Evolutionary conservation across 768 basidiomycete species (phyloP).

Genomic region (Mrakia gelida): DNA sequence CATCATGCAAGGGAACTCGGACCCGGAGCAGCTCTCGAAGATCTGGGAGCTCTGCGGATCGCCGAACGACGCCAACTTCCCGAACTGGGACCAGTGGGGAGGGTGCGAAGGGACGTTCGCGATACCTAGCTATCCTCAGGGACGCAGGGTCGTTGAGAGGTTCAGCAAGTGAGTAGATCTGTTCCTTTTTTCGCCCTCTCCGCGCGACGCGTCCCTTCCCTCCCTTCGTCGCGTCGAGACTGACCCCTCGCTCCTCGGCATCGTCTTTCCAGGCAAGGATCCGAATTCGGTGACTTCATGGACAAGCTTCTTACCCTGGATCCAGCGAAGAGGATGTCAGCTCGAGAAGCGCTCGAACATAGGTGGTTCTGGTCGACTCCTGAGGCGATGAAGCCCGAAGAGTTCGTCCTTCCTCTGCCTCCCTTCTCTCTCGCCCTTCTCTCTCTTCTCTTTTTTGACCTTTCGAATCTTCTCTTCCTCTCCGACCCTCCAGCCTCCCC

Average conservation of each 20-base stretch:
- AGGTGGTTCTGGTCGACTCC: conserved; percentile 94
- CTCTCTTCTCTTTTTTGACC: neutral
- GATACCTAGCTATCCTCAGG: neutral
- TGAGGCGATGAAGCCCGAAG: conserved; percentile 51
- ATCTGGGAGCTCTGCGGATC: conserved; percentile 89
- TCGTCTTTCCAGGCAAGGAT: conserved; percentile 54
- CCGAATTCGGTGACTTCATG: conserved; percentile 72
- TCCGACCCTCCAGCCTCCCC: conserved; percentile 2
- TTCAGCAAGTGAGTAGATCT: conserved; percentile 34
- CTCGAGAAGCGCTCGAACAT: conserved; percentile 79
- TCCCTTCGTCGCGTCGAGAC: neutral
- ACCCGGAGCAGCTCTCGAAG: conserved; percentile 84
- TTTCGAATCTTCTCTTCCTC: neutral
- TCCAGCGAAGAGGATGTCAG: conserved; percentile 77
- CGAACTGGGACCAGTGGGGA: conserved; percentile 45
- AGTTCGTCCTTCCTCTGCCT: conserved; percentile 37
- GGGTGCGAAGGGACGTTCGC: conserved; percentile 31
- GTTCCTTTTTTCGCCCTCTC: conserved; percentile 43
- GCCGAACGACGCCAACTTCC: conserved; percentile 51
- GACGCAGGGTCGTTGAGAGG: neutral
- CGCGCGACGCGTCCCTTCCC: conserved; percentile 50
- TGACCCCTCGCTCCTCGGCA: neutral
- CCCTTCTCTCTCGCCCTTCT: neutral
- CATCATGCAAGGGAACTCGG: conserved; percentile 79
- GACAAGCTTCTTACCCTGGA: conserved; percentile 78